Conservation (phyloP, 495 filamentous ascomycete genomes). For the Aspergillus cavernicola region DNA sequence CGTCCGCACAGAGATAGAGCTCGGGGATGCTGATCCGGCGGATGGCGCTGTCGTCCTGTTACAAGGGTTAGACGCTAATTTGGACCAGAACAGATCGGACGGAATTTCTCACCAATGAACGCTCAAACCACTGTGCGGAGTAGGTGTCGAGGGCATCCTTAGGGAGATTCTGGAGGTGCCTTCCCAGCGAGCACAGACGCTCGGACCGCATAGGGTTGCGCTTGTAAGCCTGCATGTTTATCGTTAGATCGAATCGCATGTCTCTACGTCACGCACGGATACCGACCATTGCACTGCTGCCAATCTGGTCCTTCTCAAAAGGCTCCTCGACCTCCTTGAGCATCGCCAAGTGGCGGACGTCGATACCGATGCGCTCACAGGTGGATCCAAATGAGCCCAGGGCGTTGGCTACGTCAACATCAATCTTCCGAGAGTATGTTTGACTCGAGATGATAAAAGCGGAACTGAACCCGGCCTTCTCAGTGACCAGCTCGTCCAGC, state of each 20-base stretch:
- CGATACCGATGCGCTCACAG: constrained; percentile 66
- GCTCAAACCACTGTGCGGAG: constrained; percentile 80
- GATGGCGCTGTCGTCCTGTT: constrained; percentile 57
- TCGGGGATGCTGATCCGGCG: constrained; percentile 74
- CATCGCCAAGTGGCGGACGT: constrained; percentile 76
- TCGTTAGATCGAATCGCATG: constrained; percentile 18
- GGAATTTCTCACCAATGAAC: constrained; percentile 45
- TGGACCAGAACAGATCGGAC: background rate
- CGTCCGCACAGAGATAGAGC: constrained; percentile 77
- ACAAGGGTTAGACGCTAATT: constrained; percentile 9
- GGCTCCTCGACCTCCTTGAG: constrained; percentile 89
- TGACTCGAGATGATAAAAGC: constrained; percentile 74
- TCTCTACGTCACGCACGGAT: background rate
- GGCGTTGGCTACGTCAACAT: constrained; percentile 75
- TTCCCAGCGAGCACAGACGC: constrained; percentile 73
- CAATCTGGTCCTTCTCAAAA: constrained; percentile 66
- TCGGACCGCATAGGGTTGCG: constrained; percentile 88
- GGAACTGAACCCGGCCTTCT: constrained; percentile 78
- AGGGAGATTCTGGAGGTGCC: constrained; percentile 61
- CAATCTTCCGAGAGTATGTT: constrained; percentile 83
- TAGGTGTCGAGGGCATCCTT: constrained; percentile 74
- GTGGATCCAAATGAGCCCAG: constrained; percentile 81
- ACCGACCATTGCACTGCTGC: constrained; percentile 50
- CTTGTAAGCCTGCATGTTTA: constrained; percentile 68
- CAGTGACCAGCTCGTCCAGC: constrained; percentile 67